Base-by-base conservation (phyloP, 2,329 filamentous ascomycete genomes). In the Phaeosphaeriaceae sp. region DNA sequence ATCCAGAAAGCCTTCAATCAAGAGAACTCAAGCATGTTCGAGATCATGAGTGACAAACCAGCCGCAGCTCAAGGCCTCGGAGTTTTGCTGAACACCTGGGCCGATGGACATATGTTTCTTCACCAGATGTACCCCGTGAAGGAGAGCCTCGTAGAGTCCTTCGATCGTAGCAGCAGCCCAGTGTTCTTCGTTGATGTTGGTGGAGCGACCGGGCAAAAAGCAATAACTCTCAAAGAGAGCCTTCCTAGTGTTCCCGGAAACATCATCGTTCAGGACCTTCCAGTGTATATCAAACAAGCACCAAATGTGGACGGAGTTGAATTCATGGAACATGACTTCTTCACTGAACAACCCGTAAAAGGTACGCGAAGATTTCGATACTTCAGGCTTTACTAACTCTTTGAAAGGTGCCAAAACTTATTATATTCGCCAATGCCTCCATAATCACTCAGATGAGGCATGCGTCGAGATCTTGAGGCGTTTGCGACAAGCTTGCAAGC, bases 191-290 rank as follows among this genome's bases (percentile, higher is more conserved):
- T 79, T 9, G 77, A 79, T 46, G 63, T 79, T 2, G 77, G 74
- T n/a, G 76, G 76, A 3, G 63, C 65, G 33, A 37, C 71, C 1
- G 75, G 77, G 12, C 73, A 78, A 49, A 73, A 79, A 50, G 47
- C 77, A 4, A 53, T 57, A 2, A 62, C 72, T 34, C 76, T 79
- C 54, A 67, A 35, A 2, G 50, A 55, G 1, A 71, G 74, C 42
- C 72, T 72, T 50, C 75, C 77, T 0, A 46, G 70, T 2, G 58
- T 66, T 0, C 70, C 73, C 0, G 79, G 79, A 1, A 64, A 70
- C 7, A 62, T 82, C 5, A 61, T 82, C 2, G 66, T 82, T 0
- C 78, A 83, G 54, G 81, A 83, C 51, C 65, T 78, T 5, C 72
- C 74, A 0, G 63, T 68, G 0, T 76, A 81, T 4, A 50, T 69